These are phyloP conservation scores for Entophlyctis luteolus DNA, from an alignment of 192 early-diverging fungal species.

Conservation along the genomic window DNA sequence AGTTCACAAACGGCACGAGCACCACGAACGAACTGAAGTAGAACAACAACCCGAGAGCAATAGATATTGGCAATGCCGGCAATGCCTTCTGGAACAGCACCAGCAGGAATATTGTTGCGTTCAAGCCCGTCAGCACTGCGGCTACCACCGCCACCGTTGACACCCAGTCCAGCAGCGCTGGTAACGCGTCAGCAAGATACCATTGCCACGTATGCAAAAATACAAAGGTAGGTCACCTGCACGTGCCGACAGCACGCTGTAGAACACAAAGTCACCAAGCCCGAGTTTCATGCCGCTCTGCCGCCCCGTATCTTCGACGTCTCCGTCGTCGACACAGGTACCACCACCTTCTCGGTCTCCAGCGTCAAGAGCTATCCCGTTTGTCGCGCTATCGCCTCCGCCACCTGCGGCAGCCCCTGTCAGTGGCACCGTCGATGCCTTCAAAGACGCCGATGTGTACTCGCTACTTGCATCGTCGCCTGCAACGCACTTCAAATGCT, in stretches of 20 bases:
- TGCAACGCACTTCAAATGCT: neutral
- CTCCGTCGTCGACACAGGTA: conserved; percentile 9
- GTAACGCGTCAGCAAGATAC: neutral
- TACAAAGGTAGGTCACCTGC: conserved; percentile 54
- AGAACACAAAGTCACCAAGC: conserved; percentile 88
- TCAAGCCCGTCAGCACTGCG: conserved; percentile 77
- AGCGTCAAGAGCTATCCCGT: neutral
- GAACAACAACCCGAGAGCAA: conserved; percentile 78
- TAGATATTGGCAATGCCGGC: conserved; percentile 80
- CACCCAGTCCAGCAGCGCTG: conserved; percentile 74
- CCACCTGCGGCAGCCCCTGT: neutral
- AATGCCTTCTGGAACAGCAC: conserved; percentile 76
- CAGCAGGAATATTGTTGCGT: conserved; percentile 78
- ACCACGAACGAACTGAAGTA: conserved; percentile 59
- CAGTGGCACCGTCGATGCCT: neutral
- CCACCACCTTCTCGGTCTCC: too few species aligned
- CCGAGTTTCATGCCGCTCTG: conserved; percentile 74
- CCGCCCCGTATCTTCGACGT: conserved; percentile 49
- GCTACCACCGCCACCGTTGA: conserved; percentile 73
- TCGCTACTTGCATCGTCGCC: neutral
- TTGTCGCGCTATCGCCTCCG: neutral
- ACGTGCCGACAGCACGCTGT: conserved; percentile 72
- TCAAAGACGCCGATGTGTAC: neutral
- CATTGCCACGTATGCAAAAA: neutral
- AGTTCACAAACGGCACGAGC: conserved; percentile 38